Base-by-base conservation (phyloP, 371 early-diverging fungal species). In the Mucor lusitanicus region DNA sequence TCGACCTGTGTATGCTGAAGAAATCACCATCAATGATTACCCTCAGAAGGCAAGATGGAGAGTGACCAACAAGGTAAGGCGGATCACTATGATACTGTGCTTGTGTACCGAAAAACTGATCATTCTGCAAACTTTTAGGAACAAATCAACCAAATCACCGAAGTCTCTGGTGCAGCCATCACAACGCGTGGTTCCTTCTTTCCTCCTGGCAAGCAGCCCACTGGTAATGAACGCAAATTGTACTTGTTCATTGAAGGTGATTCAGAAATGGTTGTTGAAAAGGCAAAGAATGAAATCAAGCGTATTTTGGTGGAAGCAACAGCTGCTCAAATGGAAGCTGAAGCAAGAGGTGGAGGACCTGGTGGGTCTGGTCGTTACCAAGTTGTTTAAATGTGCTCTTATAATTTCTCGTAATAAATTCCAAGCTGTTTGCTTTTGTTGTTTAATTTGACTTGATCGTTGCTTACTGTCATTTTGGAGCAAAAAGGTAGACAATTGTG, bases 21-120 rank as follows among this genome's bases (percentile, higher is more conserved):
- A 99, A 77, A 91, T 99, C 72, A 92, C 93, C 68, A 97, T 99
- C 77, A 99, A 99, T 76, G 98, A 99, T 78, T 98, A 91, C 72
- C 97, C 97, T 30, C 94, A 95, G 72, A 93, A 94, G 76, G 97
- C 98, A n/a, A 85, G 99, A 64, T 94, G 95, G 94, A 89, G 88
- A 72, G 98, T 97, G 57, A 99, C 97, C 17, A 95, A 95, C 79
- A 95, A 94, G 85, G 90, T 89, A 85, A 79, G 69, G 39, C 23
- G n/a, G 6, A 7, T 23, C 21, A 25, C 13, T 23, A 28, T 30
- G 13, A 7, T 8, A 23, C 27, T 27, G 27, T 25, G 12, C 11
- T n/a, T 32, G 8, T 6, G 13, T 7, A 37, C 13, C 1, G 13
- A 13, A 37, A 32, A 37, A 12, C 37, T 37, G 6, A 27, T 17